Evolutionary conservation across 1,139 yeast genomes (phyloP), one percentile per base, ranked within the genome.

Genomic region (Blastobotrys raffinosifermentans): DNA sequence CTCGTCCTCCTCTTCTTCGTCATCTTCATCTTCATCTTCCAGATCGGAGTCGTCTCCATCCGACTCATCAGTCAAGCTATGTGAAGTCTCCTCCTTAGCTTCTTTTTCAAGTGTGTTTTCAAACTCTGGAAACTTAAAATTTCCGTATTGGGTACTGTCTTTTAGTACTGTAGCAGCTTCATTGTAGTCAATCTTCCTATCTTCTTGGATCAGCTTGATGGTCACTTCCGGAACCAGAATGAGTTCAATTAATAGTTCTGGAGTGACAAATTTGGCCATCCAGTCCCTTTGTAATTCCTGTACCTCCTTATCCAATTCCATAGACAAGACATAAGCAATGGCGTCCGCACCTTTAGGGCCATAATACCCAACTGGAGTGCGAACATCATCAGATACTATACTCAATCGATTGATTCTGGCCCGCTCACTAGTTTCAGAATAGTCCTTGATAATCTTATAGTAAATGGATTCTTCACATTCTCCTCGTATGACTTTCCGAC

Each of bases 311-410:
- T 22, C 19, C 22, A 45, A 26, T n/a, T 26, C 19, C 16, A 25
- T 9, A 17, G 35, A 29, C 15, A 32, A 20, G 3, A 21, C 16
- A 14, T 27, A 7, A 3, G 36, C 35, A 4, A 39, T 14, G 8
- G 26, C 13, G 13, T 16, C 25, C 14, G 23, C 8, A 4, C 49
- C 49, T 21, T 30, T 32, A 6, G 32, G 26, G 3, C 49, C 48
- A 31, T 38, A 46, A 30, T 46, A 46, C 11, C 49, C 49, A 9
- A 19, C 27, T 3, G 37, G 39, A 16, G 46, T 35, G 4, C 33
- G 15, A 21, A 32, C 19, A 2, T 32, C 30, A 10, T 37, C 40
- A 8, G 20, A 29, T 13, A 38, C 17, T 9, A 36, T 41, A 16
- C 20, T 18, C 11, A 10, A 16, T 31, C 20, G 36, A 23, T 10